Percentiles rank a stretch among this genome's conserved stretches.
These are phyloP conservation scores for Xerocomus cyaneibrunnescens DNA, from an alignment of 1,284 basidiomycete genomes.

Conservation along the genomic window DNA sequence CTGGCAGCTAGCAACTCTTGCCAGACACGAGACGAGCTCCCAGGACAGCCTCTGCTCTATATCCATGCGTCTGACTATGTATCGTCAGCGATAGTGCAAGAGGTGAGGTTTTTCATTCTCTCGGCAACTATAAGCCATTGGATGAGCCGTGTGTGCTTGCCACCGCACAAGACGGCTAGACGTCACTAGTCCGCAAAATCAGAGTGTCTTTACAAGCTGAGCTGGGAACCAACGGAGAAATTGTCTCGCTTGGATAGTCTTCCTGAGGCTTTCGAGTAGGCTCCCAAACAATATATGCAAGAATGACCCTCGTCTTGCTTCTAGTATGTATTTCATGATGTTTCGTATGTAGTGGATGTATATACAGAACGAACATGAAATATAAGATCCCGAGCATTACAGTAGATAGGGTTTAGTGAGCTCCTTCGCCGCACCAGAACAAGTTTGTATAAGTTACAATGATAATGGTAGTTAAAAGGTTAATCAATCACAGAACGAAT, in stretches of 20 bases:
- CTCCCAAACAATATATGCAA: slow-evolving; percentile 12
- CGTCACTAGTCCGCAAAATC: slow-evolving; percentile 36
- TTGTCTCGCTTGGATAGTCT: slow-evolving; percentile 36
- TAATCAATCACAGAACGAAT: slow-evolving; percentile 20
- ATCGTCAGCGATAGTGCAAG: slow-evolving; percentile 41
- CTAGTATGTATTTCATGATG: slow-evolving; percentile 2
- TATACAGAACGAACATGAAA: slow-evolving; percentile 8
- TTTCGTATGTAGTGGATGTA: slow-evolving; percentile 2
- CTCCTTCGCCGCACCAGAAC: neutral
- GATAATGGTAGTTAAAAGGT: slow-evolving; percentile 1
- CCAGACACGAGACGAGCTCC: slow-evolving; percentile 40
- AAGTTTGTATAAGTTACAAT: slow-evolving; percentile 5
- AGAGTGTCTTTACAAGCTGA: slow-evolving; percentile 37
- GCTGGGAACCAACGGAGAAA: slow-evolving; percentile 41
- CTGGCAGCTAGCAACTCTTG: slow-evolving; percentile 40
- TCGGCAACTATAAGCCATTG: slow-evolving; percentile 37
- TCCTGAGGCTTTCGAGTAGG: slow-evolving; percentile 35
- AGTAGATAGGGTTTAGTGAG: neutral
- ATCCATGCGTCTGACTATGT: slow-evolving; percentile 42
- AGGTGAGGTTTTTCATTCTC: slow-evolving; percentile 37
- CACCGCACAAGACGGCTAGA: slow-evolving; percentile 38
- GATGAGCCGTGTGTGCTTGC: neutral
- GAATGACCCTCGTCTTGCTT: neutral
- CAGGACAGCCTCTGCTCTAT: slow-evolving; percentile 41
- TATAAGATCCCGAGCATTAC: neutral